Base-by-base conservation (phyloP, 768 basidiomycete genomes). In the Agaricus subrufescens region DNA sequence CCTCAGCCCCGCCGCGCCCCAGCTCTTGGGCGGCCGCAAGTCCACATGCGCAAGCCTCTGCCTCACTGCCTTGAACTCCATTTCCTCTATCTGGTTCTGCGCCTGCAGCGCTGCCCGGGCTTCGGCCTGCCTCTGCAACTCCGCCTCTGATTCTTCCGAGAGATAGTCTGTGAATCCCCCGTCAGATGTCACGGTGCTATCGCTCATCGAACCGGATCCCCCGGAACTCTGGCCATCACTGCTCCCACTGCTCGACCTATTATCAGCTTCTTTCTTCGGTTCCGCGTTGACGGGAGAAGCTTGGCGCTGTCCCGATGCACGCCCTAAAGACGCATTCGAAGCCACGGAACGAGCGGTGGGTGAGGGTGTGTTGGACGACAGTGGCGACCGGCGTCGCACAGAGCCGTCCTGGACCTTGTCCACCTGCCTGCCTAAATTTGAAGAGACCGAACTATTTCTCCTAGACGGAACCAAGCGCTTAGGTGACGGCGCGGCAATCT, bases 111-210 rank as follows among this genome's bases (percentile, higher is more conserved):
- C 88, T 3, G 91, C 91, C 59, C 82, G 84, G 23, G 83, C 84
- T 64, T 93, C 91, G 4, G 91, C 91, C 69, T 93, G 90, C 57
- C 89, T 77, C 70, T 94, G 91, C 53, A 94, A 69, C 66, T 94
- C 91, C 27, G 85, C 89, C 64, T 94, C 91, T n/a, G 90, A 92
- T 70, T 94, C 91, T 65, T 92, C 91, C n/a, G 90, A 92, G 30
- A 92, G 71, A 67, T 94, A 94, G 67, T 94, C 91, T 11, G 91
- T 94, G 65, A 94, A 94, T 14, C 84, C 89, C 11, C 90, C 91
- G 61, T 92, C 91, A 8, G 90, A 91, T 3, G 86, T 91, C 54
- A 92, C 78, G 3, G 91, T 92, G 57, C 83, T 83, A 66, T 89
- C 87, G 3, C 86, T 84, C 65, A 82, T 61, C 19, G 85, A 86